Evolutionary conservation across 1,284 basidiomycete species (phyloP), one percentile per base, ranked within the genome.

Genomic region (Xerocomus cyaneibrunnescens): DNA sequence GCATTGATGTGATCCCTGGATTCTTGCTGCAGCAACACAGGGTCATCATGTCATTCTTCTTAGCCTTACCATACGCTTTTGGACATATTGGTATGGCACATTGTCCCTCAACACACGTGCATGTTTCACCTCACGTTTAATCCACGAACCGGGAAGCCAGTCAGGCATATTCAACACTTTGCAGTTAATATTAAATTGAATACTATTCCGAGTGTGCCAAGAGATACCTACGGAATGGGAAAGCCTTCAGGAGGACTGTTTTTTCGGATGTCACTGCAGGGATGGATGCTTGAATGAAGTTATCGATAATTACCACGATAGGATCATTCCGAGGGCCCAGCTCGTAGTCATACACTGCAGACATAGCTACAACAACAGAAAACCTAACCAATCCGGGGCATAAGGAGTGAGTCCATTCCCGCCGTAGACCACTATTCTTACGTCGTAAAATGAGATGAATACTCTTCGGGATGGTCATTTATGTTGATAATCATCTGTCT

Each of bases 41-140:
- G 39, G 5, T 41, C 27, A 41, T 9, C 19, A 13, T 39, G 7
- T n/a, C 27, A 5, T 14, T 28, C 17, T 19, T 19, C 17, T 8
- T 8, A 8, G 6, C 10, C 50, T 52, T 21, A 61, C 58, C 45
- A 55, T 54, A 3, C 47, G 45, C 36, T 50, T 34, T 32, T 43
- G 28, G n/a, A 57, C 58, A 28, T 54, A 47, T 7, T 50, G 21
- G 17, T 58, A 64, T 2, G 61, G 58, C 25, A 50, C 40, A 16
- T 52, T 50, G 7, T 13, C 12, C 2, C 36, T 41, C 21, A 28
- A 50, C 13, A 12, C 28, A 3, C 17, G 36, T 0, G 52, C 49
- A 12, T 27, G 27, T 13, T 36, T 50, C 13, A 52, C 39, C 8
- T 47, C 37, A 7, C 31, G 45, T 32, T 44, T 44, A 6, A 44